Evolutionary conservation across 78 protist genomes (phyloP).

Genomic region (Creolimax fragrantissima): DNA sequence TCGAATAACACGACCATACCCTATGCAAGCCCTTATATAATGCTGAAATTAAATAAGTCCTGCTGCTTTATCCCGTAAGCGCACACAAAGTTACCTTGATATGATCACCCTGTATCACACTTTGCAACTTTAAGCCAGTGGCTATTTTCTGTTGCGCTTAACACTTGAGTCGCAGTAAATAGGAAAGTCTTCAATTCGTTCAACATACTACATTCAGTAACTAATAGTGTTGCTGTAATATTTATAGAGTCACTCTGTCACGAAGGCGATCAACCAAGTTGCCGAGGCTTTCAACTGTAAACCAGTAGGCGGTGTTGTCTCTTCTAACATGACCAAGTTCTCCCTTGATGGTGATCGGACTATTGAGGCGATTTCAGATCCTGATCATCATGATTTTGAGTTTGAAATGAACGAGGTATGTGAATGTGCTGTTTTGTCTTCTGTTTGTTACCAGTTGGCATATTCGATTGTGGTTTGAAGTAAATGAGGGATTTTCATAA

Average conservation of each 20-base stretch:
- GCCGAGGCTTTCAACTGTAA: neutral
- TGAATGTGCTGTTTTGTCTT: neutral
- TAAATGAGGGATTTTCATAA: too few relatives aligned
- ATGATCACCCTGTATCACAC: too few relatives aligned
- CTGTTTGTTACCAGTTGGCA: conserved; percentile 34
- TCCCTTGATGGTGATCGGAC: neutral
- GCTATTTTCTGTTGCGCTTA: too few relatives aligned
- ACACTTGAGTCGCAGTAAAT: too few relatives aligned
- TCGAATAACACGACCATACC: neutral
- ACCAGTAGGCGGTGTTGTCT: neutral
- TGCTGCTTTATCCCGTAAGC: too few relatives aligned
- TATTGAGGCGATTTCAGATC: neutral
- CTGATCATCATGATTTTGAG: conserved; percentile 53
- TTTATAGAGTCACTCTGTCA: neutral
- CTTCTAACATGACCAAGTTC: neutral
- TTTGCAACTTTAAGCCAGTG: too few relatives aligned
- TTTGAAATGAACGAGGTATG: conserved; percentile 57
- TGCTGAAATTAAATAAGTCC: neutral
- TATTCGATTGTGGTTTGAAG: too few relatives aligned
- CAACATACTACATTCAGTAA: too few relatives aligned
- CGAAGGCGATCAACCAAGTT: neutral
- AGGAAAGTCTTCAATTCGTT: too few relatives aligned
- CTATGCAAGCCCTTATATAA: neutral
- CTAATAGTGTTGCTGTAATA: neutral
- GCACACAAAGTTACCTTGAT: too few relatives aligned